Evolutionary conservation across 441 rosid species (phyloP).

Genomic region (Brassica hybrid): DNA sequence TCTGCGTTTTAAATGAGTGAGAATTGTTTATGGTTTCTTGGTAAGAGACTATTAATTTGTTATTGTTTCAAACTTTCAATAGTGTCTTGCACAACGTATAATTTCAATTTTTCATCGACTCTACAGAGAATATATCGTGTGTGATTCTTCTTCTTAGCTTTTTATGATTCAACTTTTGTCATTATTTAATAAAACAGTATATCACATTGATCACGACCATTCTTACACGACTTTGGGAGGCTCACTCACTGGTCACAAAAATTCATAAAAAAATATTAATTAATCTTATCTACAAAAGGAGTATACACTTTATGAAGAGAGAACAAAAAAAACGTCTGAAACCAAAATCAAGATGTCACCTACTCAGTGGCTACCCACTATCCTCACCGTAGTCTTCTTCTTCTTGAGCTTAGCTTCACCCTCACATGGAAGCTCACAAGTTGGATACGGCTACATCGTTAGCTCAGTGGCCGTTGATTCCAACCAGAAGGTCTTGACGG

Average conservation of each 20-base stretch:
- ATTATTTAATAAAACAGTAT: background rate
- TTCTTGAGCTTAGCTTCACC: constrained; percentile 25
- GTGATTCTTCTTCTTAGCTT: too few relatives aligned
- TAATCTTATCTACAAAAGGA: constrained; percentile 16
- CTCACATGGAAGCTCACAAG: constrained; percentile 32
- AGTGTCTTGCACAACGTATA: too few relatives aligned
- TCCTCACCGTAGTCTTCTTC: constrained; percentile 18
- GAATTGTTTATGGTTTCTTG: too few relatives aligned
- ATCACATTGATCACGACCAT: background rate
- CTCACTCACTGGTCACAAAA: background rate
- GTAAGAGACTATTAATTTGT: too few relatives aligned
- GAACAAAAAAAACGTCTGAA: background rate
- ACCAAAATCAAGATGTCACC: constrained; percentile 31
- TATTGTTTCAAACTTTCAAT: too few relatives aligned
- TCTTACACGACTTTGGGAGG: background rate
- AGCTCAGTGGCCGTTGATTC: constrained; percentile 41
- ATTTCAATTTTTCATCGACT: too few relatives aligned
- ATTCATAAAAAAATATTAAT: background rate
- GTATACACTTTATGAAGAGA: background rate
- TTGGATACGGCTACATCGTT: constrained; percentile 64
- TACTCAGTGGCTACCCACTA: constrained; percentile 10
- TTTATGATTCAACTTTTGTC: too few relatives aligned
- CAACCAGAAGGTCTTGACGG: constrained; percentile 42
- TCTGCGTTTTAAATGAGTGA: too few relatives aligned
- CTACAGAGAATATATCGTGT: too few relatives aligned